A percentile compares a stretch with the other conserved stretches of the same genome.
phyloP scores from a whole-genome alignment of 2,329 filamentous ascomycete species.

The Cordyceps tenuipes region DNA sequence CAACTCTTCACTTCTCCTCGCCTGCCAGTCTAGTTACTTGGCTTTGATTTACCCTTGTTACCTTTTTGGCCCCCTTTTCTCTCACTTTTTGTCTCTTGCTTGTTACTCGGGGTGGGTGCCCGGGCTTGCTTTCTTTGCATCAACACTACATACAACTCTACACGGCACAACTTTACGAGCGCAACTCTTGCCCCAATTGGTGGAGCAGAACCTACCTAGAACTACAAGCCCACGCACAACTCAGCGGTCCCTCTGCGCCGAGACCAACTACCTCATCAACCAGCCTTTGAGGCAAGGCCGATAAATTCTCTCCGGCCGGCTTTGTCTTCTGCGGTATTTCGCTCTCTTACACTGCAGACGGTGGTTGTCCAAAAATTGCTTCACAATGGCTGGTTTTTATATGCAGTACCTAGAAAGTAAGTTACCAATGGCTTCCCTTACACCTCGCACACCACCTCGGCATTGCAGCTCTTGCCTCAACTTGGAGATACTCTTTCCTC shows the following conservation, averaged over 20 bases:
- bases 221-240: constrained; percentile 4
- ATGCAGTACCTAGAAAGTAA: constrained; percentile 70
- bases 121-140: not conserved
- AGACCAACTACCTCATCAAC: constrained; percentile 2
- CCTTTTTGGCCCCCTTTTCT: constrained; percentile 20
- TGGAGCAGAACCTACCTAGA: constrained; percentile 5
- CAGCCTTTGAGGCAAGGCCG: constrained; percentile 2
- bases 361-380: not conserved
- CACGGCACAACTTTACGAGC: not conserved
- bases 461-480: not conserved
- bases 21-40: constrained; percentile 9
- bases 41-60: not conserved
- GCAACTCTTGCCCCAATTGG: constrained; percentile 8
- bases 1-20: constrained; percentile 15
- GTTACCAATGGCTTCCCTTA: constrained; percentile 29
- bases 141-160: constrained; percentile 4
- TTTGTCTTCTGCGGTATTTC: constrained; percentile 2
- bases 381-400: constrained; percentile 55
- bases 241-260: not conserved
- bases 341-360: not conserved
- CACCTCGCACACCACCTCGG: constrained; percentile 49
- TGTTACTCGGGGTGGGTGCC: not conserved
- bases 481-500: not conserved
- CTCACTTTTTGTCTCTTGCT: constrained; percentile 12
- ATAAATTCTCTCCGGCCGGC: constrained; percentile 8